Conservation (phyloP, 148 eudicot genomes). For the Agrostemma githago region DNA sequence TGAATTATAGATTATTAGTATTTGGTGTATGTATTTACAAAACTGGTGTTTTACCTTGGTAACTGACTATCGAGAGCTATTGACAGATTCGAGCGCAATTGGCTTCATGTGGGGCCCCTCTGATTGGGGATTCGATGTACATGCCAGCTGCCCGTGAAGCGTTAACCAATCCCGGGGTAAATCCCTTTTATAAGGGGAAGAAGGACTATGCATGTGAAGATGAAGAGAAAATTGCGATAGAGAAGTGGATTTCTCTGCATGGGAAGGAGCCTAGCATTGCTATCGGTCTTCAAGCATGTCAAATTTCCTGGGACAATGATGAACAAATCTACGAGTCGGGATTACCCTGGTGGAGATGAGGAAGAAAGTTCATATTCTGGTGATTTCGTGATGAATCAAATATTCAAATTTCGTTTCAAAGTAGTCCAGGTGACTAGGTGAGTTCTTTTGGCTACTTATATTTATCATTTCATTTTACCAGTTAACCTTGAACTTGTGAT, state of each 20-base stretch:
- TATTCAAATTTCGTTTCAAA: neutral
- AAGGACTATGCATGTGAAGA: conserved; percentile 35
- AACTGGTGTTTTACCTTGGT: neutral
- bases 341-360: conserved; percentile 91
- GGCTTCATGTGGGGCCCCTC: conserved; percentile 86
- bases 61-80: neutral
- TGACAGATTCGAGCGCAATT: conserved; percentile 85
- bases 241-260: conserved; percentile 65
- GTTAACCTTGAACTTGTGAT: neutral
- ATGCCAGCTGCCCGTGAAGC: conserved; percentile 84
- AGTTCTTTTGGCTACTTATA: neutral
- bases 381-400: neutral
- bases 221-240: conserved; percentile 37
- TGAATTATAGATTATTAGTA: neutral
- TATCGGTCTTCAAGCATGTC: conserved; percentile 93
- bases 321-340: conserved; percentile 62
- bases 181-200: conserved; percentile 60
- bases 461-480: neutral
- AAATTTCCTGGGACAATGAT: conserved; percentile 86
- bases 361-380: neutral
- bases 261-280: conserved; percentile 87
- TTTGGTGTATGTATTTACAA: neutral
- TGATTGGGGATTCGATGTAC: conserved; percentile 91
- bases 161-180: conserved; percentile 46
- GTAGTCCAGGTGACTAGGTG: neutral